Conservation (phyloP, 192 early-diverging fungal species). For the Linderina pennispora region DNA sequence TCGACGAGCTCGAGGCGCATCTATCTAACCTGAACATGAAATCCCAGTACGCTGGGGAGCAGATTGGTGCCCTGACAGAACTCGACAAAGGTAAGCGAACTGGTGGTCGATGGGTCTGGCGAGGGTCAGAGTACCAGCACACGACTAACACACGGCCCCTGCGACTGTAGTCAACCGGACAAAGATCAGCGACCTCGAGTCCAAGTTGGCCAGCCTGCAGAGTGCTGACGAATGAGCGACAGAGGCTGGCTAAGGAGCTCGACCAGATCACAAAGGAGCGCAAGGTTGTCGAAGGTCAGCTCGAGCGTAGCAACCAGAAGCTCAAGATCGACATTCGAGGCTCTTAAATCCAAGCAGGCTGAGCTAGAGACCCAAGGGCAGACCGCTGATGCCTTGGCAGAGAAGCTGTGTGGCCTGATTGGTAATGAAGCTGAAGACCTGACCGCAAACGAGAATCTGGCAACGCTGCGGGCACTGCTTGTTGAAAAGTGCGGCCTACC, state of each 20-base stretch:
- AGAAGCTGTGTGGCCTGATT: not conserved
- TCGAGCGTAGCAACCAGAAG: conserved; percentile 33
- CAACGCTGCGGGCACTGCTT: conserved; percentile 1
- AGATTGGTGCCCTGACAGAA: conserved; percentile 43
- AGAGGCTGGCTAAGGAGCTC: conserved; percentile 7
- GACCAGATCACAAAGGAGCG: conserved; percentile 26
- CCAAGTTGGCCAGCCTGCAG: conserved; percentile 1
- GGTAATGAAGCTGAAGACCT: not conserved
- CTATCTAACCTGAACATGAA: conserved; percentile 39
- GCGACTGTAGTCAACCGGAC: conserved; percentile 17
- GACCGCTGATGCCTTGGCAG: conserved; percentile 4
- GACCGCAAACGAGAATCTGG: not conserved
- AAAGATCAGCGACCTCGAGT: conserved; percentile 23
- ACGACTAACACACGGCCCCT: too few relatives aligned
- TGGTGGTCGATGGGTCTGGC: too few relatives aligned
- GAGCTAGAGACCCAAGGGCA: not conserved
- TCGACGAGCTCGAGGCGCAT: conserved; percentile 43
- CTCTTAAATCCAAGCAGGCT: conserved; percentile 5
- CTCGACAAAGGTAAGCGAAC: conserved; percentile 17
- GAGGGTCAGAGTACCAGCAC: too few relatives aligned
- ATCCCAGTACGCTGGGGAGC: conserved; percentile 37
- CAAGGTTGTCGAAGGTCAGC: conserved; percentile 33
- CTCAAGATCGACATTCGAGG: conserved; percentile 23
- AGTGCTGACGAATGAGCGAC: conserved; percentile 8
- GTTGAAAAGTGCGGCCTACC: conserved; percentile 17